phyloP scores from a whole-genome alignment of 345 rosid genomes.

The Sonneratia alba region DNA sequence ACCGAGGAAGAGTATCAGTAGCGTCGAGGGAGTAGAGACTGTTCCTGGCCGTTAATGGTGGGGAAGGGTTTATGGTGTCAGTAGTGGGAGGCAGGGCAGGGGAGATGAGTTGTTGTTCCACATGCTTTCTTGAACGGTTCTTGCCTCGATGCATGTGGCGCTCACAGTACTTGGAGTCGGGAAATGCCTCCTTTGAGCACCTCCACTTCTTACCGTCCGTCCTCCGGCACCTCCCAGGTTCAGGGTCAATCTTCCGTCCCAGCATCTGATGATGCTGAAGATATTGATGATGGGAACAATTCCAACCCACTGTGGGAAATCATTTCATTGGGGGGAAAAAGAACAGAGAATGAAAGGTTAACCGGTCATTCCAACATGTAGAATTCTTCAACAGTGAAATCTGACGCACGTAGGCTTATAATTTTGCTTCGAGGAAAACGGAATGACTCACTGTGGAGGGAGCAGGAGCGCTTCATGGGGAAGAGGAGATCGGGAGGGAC shows the following conservation, averaged over 20 bases:
- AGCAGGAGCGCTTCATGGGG: conserved; percentile 47
- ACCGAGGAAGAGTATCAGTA: no score
- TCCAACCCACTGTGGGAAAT: conserved; percentile 53
- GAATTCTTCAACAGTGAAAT: no score
- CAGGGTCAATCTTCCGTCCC: conserved; percentile 77
- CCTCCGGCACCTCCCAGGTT: conserved; percentile 90
- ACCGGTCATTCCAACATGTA: no score
- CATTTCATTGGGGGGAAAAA: not conserved
- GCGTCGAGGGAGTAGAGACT: conserved; percentile 6
- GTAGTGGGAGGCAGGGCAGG: not conserved
- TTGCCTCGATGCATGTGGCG: conserved; percentile 96
- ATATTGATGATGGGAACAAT: conserved; percentile 20
- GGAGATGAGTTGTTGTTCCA: conserved; percentile 29
- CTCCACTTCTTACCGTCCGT: conserved; percentile 97
- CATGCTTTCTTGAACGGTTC: conserved; percentile 97
- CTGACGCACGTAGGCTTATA: no score
- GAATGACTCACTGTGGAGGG: conserved; percentile 29
- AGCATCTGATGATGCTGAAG: conserved; percentile 32
- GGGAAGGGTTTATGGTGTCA: not conserved
- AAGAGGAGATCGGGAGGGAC: conserved; percentile 81
- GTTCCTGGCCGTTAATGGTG: no score
- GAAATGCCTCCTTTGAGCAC: conserved; percentile 84
- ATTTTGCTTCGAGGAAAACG: conserved; percentile 9
- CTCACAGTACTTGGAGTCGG: conserved; percentile 88
- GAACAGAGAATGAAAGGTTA: not conserved